phyloP scores from a whole-genome alignment of 495 filamentous ascomycete species.

The Tuber aestivum region DNA sequence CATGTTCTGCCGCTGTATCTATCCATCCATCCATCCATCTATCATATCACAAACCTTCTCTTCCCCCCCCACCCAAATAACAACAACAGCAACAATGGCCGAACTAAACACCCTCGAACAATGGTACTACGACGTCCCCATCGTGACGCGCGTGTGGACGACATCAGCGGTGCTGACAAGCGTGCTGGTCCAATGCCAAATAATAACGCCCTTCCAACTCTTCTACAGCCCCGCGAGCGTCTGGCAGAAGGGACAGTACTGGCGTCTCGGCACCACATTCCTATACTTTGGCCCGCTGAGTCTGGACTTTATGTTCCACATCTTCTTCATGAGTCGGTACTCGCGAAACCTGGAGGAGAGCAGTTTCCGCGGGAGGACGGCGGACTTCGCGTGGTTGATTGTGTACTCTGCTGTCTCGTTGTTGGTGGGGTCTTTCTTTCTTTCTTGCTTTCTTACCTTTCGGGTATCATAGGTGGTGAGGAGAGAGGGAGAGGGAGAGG shows the following conservation, averaged over 20 bases:
- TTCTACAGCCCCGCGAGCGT: slow-evolving; percentile 95
- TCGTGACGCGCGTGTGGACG: slow-evolving; percentile 94
- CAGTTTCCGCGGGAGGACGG: slow-evolving; percentile 65
- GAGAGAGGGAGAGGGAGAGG: no score
- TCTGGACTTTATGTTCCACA: slow-evolving; percentile 93
- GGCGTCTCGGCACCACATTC: slow-evolving; percentile 91
- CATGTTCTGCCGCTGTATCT: neutral
- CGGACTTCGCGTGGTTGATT: slow-evolving; percentile 83
- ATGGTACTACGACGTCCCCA: slow-evolving; percentile 97
- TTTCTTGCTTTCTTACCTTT: no score
- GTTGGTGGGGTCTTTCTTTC: slow-evolving; percentile 45
- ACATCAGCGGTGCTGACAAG: slow-evolving; percentile 84
- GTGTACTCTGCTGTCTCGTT: slow-evolving; percentile 74
- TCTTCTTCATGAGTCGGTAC: slow-evolving; percentile 98
- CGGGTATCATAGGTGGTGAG: no score
- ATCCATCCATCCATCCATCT: neutral
- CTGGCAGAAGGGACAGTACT: slow-evolving; percentile 88
- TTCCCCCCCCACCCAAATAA: neutral
- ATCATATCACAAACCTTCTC: no score
- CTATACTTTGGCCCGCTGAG: slow-evolving; percentile 93
- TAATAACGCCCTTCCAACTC: slow-evolving; percentile 84
- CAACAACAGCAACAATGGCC: slow-evolving; percentile 32
- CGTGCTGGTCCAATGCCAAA: slow-evolving; percentile 83
- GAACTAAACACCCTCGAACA: slow-evolving; percentile 65
- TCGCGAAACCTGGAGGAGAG: slow-evolving; percentile 92